Evolutionary conservation across 768 basidiomycete species (phyloP).

Genomic region (Sporobolomyces pararoseus): DNA sequence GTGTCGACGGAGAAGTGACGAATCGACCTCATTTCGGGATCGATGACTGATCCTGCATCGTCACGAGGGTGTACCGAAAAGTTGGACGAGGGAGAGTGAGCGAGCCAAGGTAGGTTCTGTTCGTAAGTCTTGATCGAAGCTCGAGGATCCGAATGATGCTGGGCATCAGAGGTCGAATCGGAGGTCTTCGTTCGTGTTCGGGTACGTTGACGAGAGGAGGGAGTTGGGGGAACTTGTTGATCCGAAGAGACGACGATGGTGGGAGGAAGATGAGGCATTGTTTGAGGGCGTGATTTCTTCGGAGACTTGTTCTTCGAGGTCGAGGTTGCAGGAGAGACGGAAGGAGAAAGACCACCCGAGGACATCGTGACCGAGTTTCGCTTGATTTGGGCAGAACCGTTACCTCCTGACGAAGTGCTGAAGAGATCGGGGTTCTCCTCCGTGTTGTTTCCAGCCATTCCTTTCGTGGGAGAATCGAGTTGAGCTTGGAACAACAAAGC

Average conservation of each 20-base stretch:
- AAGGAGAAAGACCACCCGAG: background rate
- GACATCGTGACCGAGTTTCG: constrained; percentile 4
- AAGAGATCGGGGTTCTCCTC: constrained; percentile 15
- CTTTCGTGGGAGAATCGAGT: constrained; percentile 23
- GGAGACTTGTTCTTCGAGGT: constrained; percentile 1
- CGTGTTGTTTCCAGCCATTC: background rate
- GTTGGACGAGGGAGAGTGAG: constrained; percentile 15
- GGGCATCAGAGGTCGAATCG: background rate
- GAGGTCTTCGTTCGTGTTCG: constrained; percentile 9
- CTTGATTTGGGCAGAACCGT: constrained; percentile 16
- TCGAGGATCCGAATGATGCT: constrained; percentile 11
- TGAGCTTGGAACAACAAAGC: constrained; percentile 33
- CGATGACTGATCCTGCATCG: constrained; percentile 24
- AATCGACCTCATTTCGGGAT: constrained; percentile 25
- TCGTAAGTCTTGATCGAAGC: constrained; percentile 22
- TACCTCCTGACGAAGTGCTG: constrained; percentile 3
- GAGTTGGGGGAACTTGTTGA: constrained; percentile 2
- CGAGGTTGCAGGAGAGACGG: background rate
- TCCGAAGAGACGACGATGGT: constrained; percentile 29
- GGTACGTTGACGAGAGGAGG: constrained; percentile 11
- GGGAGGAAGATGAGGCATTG: constrained; percentile 29
- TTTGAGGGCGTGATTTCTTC: constrained; percentile 22
- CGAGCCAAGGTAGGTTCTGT: constrained; percentile 28
- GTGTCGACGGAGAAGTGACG: constrained; percentile 25
- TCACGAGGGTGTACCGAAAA: constrained; percentile 19